Base-by-base conservation (phyloP, 768 basidiomycete genomes). In the Chiua virens region DNA sequence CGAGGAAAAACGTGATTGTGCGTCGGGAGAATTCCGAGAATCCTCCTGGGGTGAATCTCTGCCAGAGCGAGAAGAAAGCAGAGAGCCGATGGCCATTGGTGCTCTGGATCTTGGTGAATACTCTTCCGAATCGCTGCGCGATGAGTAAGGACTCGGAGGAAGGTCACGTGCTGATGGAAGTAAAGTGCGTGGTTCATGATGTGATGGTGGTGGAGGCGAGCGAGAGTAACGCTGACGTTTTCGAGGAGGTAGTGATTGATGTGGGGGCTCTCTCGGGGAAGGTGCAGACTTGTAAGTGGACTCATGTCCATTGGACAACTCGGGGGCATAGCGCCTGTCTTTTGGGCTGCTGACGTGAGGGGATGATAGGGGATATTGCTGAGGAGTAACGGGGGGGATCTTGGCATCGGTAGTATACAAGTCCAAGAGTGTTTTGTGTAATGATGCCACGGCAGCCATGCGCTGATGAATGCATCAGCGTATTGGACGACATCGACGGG, bases 71-170 rank as follows among this genome's bases (percentile, higher is more conserved):
- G 60, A 73, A 52, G 84, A 80, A 21, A 89, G 76, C 27, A 92
- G 70, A 1, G 87, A 87, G 23, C 85, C 87, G 58, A 92, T 90
- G 39, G 86, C 83, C 89, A 91, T 91, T 34, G 85, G 84, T 15
- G 80, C 81, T 49, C 84, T 76, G 47, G 86, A 83, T 42, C 84
- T 79, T 39, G 87, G 86, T 1, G 87, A 89, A 59, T 80, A 85
- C 55, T 82, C 83, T 43, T 80, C 80, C 15, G 85, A 83, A 50
- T 83, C 80, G 51, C 85, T 85, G 34, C 81, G 79, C 14, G 85
- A 81, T 15, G 86, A 86, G 22, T 86, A 87, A 2, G 89, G 86
- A 8, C 87, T 89, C 4, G 85, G 86, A 3, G 87, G 85, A 13
- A 85, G 74, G 55, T 85, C 77, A 58, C 63, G 76, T 72, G 60